A percentile compares a stretch with the other conserved stretches of the same genome.
These are phyloP conservation scores for Neonectria hederae DNA, from an alignment of 2,329 filamentous ascomycete genomes.

Conservation along the genomic window DNA sequence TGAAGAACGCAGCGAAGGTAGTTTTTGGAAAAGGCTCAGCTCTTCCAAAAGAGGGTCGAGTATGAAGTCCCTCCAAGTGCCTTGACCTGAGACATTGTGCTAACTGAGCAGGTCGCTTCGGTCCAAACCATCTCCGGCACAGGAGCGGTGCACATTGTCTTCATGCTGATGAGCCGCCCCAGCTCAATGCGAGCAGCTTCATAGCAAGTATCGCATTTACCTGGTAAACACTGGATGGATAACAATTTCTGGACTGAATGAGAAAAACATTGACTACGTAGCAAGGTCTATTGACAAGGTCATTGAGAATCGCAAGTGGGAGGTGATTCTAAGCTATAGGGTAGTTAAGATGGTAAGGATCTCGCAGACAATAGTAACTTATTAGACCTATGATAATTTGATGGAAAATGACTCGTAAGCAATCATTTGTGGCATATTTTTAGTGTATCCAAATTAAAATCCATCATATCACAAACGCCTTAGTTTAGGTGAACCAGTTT, in stretches of 20 bases:
- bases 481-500: too few relatives aligned
- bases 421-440: too few relatives aligned
- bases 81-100: neutral
- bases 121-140: constrained; percentile 52
- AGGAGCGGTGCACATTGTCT: constrained; percentile 49
- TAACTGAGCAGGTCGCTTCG: constrained; percentile 40
- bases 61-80: neutral
- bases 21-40: constrained; percentile 43
- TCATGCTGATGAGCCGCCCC: constrained; percentile 42
- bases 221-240: constrained; percentile 15
- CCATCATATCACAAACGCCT: neutral
- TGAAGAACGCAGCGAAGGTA: constrained; percentile 42
- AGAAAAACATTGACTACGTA: constrained; percentile 19
- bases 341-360: neutral
- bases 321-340: neutral
- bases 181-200: constrained; percentile 16
- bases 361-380: neutral
- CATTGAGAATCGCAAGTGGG: constrained; percentile 2
- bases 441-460: neutral
- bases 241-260: constrained; percentile 18
- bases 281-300: constrained; percentile 19
- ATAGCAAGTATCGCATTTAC: constrained; percentile 26
- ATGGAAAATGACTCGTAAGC: neutral
- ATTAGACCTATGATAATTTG: too few relatives aligned
- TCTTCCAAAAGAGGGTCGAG: constrained; percentile 12